Conservation (phyloP, 2,329 filamentous ascomycete species). For the Hypoxylon sp. region DNA sequence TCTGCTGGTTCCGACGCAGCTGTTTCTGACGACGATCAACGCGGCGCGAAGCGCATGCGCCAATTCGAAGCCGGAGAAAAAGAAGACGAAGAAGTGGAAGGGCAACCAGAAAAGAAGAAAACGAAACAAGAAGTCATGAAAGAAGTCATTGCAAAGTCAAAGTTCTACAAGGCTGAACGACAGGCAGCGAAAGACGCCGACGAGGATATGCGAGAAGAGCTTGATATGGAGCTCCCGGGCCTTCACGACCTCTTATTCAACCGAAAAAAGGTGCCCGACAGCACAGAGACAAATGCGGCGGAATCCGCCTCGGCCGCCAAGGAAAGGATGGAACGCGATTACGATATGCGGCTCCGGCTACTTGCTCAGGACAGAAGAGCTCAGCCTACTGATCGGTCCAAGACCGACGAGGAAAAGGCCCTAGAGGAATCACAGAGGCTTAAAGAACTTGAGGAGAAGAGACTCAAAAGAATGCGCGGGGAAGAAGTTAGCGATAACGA, state of each 20-base stretch:
- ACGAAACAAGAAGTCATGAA: conserved; percentile 97
- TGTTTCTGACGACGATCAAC: conserved; percentile 60
- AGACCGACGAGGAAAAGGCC: conserved; percentile 86
- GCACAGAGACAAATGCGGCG: conserved; percentile 37
- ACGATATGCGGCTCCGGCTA: conserved; percentile 83
- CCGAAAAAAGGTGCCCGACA: conserved; percentile 51
- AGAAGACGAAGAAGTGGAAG: conserved; percentile 59
- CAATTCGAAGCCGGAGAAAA: conserved; percentile 57
- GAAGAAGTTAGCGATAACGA: conserved; percentile 59
- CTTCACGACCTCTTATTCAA: conserved; percentile 75
- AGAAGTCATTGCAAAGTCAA: conserved; percentile 96
- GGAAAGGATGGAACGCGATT: conserved; percentile 80
- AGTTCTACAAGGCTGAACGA: conserved; percentile 91
- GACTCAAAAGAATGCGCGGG: conserved; percentile 86
- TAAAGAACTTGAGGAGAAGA: conserved; percentile 82
- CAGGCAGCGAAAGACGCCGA: conserved; percentile 94
- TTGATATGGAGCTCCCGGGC: conserved; percentile 83
- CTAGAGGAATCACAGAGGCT: conserved; percentile 79
- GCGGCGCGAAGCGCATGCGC: conserved; percentile 65
- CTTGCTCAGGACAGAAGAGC: conserved; percentile 86
- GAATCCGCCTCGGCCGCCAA: conserved; percentile 65
- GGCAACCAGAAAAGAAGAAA: conserved; percentile 84
- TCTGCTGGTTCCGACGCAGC: conserved; percentile 66
- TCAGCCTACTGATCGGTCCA: conserved; percentile 84
- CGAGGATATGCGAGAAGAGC: conserved; percentile 81